Conservation (phyloP, 2,329 filamentous ascomycete species). For the Alternaria triticimaculans region DNA sequence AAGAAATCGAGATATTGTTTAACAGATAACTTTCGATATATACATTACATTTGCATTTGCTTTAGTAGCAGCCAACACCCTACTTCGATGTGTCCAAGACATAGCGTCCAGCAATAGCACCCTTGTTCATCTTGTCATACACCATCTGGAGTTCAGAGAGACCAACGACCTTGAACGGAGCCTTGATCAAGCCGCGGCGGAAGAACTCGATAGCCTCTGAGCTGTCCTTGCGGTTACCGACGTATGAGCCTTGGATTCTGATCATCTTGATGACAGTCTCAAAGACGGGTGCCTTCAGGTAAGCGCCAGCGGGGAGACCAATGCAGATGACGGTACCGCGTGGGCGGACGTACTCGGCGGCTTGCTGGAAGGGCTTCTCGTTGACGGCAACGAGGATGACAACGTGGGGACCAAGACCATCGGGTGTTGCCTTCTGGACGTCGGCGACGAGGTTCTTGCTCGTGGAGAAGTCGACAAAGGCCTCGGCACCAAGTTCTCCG, state of each 20-base stretch:
- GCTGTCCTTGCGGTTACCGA: slow-evolving; percentile 88
- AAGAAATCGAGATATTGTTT: not conserved
- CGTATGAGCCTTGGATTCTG: slow-evolving; percentile 84
- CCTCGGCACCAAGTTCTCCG: slow-evolving; percentile 70
- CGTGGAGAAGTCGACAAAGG: slow-evolving; percentile 81
- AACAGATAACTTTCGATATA: slow-evolving; percentile 2
- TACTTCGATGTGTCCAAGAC: slow-evolving; percentile 71
- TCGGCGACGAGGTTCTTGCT: slow-evolving; percentile 81
- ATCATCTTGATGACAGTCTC: slow-evolving; percentile 90
- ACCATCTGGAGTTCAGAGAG: slow-evolving; percentile 80
- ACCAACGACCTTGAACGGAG: slow-evolving; percentile 84
- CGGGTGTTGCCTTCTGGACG: slow-evolving; percentile 79
- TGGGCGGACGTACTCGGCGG: slow-evolving; percentile 83
- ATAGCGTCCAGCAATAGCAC: slow-evolving; percentile 78
- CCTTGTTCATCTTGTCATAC: slow-evolving; percentile 72
- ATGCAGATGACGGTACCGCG: slow-evolving; percentile 86
- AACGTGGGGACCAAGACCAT: slow-evolving; percentile 84
- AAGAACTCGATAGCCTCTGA: slow-evolving; percentile 92
- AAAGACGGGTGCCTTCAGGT: slow-evolving; percentile 84
- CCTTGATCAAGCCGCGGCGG: slow-evolving; percentile 80
- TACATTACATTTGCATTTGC: slow-evolving; percentile 8
- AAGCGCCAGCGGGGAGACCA: slow-evolving; percentile 79
- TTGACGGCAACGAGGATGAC: slow-evolving; percentile 84
- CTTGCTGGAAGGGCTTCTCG: slow-evolving; percentile 96
- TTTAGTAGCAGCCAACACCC: not conserved